Evolutionary conservation across 768 basidiomycete species (phyloP), one percentile per base, ranked within the genome.

Genomic region (Lactarius hengduanensis): DNA sequence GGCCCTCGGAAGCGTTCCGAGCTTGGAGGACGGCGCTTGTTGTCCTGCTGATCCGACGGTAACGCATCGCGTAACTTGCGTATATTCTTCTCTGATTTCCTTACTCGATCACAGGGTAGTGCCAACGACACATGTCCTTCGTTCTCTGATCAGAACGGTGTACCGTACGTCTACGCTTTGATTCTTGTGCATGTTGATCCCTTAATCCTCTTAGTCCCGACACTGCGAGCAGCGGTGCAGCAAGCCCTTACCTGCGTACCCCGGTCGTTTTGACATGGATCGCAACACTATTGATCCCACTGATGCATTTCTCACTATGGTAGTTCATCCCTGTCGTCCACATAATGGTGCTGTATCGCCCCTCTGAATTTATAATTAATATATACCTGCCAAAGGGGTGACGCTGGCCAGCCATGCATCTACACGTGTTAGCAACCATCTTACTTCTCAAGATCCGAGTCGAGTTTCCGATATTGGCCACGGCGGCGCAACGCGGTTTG

Each of bases 11-110:
- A 89, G 86, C 64, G 87, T 90, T 20, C 72, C 81, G 26, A 77
- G 78, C 66, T 75, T 89, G 38, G 89, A 81, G 13, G 77, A 77
- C 22, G 78, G 83, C 61, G 88, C 80, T 4, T 93, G 92, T 73
- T 94, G 92, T 75, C 91, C 92, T 36, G 82, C 82, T 7, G 75
- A 92, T 69, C 88, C 90, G 18, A 81, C 80, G 34, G 88, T 88
- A 65, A 66, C 79, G 75, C 50, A 13, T 26, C 4, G 30, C 53
- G 18, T 41, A 4, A 53, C 13, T 43, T 66, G 20, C 54, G 32
- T 62, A 43, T 36, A 10, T 43, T 45, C 45, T 22, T 62, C 32
- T 20, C 13, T 18, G 10, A 28, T n/a, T 30, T 34, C 15, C 50
- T 62, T 26, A 62, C 61, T 43, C 30, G 11, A 3, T 9, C 45